Evolutionary conservation across 2,329 filamentous ascomycete genomes (phyloP), one percentile per base, ranked within the genome.

Genomic region (Plenodomus tracheiphilus): DNA sequence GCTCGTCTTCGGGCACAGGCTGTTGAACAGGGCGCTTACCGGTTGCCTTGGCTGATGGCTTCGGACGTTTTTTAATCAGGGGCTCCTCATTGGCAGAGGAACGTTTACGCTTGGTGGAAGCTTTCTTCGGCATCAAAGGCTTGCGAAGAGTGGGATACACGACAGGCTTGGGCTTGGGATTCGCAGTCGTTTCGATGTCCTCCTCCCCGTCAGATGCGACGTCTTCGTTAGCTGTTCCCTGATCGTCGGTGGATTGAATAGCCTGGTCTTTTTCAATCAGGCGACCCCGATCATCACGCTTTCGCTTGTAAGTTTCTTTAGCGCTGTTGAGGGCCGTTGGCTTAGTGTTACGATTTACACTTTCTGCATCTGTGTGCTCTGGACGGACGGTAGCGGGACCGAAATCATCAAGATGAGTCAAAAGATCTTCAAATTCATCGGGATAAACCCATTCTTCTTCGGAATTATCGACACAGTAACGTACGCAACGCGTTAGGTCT

Each of bases 401-500:
- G n/a, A 46, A 52, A 32, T 4, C 6, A 32, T 4, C 28, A 17
- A 61, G 16, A 5, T 36, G 20, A 15, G 25, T 13, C 1, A 63
- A 34, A 10, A 66, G 45, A 1, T 30, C 10, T 1, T 43, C 39
- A 17, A 53, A 65, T 16, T 66, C 52, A 4, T 37, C 36, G 0
- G 62, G 62, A 28, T 59, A 66, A 13, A n/a, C 20, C 60, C 57
- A 66, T 2, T 53, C 39, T 37, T 61, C 52, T 1, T 54, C 30
- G 3, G 49, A 49, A 37, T 64, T 40, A 1, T 54, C 39, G 1
- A 57, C 2, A 19, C 51, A 52, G 43, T 64, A 57, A 15, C 51
- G 13, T 1, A 66, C 45, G 18, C 53, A 57, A 8, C 59, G 58
- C 2, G 63, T 65, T 8, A 66, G 53, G 30, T 66, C 63, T 6